phyloP scores from a whole-genome alignment of 2,329 filamentous ascomycete genomes.

The Zalaria obscura region DNA sequence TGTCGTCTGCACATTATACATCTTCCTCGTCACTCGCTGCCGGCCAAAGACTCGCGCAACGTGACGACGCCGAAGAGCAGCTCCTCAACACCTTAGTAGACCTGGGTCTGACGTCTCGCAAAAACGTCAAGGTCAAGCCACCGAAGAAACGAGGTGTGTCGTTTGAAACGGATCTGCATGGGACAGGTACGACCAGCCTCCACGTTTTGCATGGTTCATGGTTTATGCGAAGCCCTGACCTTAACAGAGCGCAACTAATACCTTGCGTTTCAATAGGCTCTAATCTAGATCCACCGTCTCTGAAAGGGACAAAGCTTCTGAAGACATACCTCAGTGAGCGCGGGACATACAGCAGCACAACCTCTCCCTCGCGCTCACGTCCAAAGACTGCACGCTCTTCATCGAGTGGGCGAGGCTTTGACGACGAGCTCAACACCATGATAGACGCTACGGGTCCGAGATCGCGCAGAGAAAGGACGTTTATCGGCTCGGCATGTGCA shows the following conservation, averaged over 20 bases:
- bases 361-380: constrained; percentile 3
- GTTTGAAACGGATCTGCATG: not conserved
- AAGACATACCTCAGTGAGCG: not conserved
- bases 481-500: constrained; percentile 86
- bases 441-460: constrained; percentile 15
- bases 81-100: constrained; percentile 7
- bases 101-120: constrained; percentile 6
- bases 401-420: constrained; percentile 7
- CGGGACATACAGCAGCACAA: constrained; percentile 8
- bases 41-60: constrained; percentile 7
- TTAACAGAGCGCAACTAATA: not conserved
- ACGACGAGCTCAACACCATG: constrained; percentile 17
- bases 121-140: constrained; percentile 2
- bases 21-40: constrained; percentile 7
- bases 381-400: constrained; percentile 6
- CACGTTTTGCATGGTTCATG: not conserved
- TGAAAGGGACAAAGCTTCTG: not conserved
- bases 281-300: not conserved
- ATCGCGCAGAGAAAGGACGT: constrained; percentile 74
- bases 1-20: constrained; percentile 4
- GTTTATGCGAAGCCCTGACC: not conserved
- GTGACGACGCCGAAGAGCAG: constrained; percentile 6
- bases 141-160: not conserved
- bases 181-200: constrained; percentile 1
- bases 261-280: too few species aligned